Evolutionary conservation across 441 rosid species (phyloP), one percentile per base, ranked within the genome.

Genomic region (Dalechampia spathulata): DNA sequence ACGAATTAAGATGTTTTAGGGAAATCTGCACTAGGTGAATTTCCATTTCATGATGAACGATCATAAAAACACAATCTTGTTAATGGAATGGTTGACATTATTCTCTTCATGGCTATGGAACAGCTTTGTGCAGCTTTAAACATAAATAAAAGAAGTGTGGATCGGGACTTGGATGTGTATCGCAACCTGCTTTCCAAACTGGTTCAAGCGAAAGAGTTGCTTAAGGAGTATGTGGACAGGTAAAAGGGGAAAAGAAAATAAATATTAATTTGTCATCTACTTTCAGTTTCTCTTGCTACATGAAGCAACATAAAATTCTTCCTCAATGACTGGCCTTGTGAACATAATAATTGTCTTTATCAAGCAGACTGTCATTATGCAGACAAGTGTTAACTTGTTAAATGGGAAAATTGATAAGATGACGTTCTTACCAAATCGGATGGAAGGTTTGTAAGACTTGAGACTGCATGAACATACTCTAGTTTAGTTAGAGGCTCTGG

Each of bases 151-250:
- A 83, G 83, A 77, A 85, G 92, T 60, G 96, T 89, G 65, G 99
- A 93, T 46, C 83, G 99, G 28, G 97, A 93, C 76, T 95, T 93
- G 11, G 99, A 86, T 73, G 99, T 93, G 53, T 93, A 93, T 61
- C 96, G 97, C 56, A 87, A 87, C 76, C 74, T 89, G 57, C 90
- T 93, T 43, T 82, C 95, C 50, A 93, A 89, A 70, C 78, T 93
- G 78, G 97, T 93, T 70, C 99, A 89, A 72, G 96, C 99, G 14
- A 93, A 89, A 69, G 97, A 93, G 72, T 66, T 93, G 66, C 89
- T 89, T 12, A 93, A 73, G 83, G 99, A 93, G 75, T 93, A 87
- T 68, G 77, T 93, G 42, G 93, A 75, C 22, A 89, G 99, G 99
- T 93, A 84, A 56, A 55, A 16, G 22, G n/a, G 19, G 8, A 15